Conservation (phyloP, 2,329 filamentous ascomycete species). For the Fusarium odoratissimum region DNA sequence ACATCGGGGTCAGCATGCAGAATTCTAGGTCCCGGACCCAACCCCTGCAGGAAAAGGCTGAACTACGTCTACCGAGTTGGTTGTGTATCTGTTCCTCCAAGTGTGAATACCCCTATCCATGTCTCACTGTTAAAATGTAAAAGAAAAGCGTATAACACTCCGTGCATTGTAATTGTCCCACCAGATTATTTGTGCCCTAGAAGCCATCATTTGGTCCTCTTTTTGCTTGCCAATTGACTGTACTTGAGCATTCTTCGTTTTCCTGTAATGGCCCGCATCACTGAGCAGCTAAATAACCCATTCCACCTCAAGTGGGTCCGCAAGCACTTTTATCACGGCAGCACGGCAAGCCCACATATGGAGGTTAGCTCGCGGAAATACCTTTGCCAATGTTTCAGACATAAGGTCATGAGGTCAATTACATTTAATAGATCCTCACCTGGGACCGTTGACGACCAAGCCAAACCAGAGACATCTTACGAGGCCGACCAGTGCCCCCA, state of each 20-base stretch:
- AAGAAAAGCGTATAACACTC: neutral
- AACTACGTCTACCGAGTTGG: neutral
- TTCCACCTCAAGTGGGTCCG: neutral
- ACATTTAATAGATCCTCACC: neutral
- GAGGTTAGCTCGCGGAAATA: neutral
- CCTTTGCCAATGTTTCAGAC: neutral
- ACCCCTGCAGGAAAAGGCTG: neutral
- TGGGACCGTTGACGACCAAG: neutral
- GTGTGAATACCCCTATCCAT: neutral
- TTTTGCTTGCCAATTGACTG: neutral
- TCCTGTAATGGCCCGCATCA: neutral
- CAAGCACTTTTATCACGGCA: neutral
- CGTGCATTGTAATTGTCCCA: neutral
- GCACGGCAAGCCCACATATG: neutral
- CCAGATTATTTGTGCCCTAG: neutral
- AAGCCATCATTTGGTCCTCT: neutral
- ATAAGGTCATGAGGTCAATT: neutral
- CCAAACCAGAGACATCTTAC: neutral
- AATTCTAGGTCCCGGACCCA: neutral
- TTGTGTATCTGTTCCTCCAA: neutral
- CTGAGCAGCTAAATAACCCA: neutral
- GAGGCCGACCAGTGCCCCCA: neutral
- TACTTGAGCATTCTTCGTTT: neutral
- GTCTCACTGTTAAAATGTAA: neutral
- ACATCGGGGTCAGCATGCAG: neutral